These are phyloP conservation scores for Kluyveromyces nonfermentans DNA, from an alignment of 805 yeast genomes.

Conservation along the genomic window DNA sequence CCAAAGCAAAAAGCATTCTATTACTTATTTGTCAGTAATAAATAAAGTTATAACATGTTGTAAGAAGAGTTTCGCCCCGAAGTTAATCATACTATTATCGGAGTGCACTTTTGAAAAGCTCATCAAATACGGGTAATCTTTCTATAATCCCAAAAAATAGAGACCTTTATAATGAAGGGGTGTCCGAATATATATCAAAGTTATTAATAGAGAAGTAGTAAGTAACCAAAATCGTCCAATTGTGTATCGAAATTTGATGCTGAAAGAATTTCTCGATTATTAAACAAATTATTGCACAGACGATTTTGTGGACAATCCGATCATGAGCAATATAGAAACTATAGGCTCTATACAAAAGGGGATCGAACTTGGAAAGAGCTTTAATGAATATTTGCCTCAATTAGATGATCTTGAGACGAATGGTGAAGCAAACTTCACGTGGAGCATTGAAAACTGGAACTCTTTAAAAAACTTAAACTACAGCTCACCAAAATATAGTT, in stretches of 20 bases:
- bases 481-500: conserved; percentile 37
- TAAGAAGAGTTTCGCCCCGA: background rate
- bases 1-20: too few species aligned
- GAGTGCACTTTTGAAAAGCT: too few species aligned
- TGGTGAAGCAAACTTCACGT: conserved; percentile 34
- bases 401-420: conserved; percentile 12
- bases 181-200: background rate
- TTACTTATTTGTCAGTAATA: too few species aligned
- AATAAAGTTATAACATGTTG: too few species aligned
- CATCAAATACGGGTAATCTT: background rate
- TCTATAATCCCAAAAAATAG: background rate
- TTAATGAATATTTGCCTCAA: conserved; percentile 12
- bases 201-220: too few species aligned
- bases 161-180: background rate
- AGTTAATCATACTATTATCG: too few species aligned
- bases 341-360: conserved; percentile 6
- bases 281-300: background rate
- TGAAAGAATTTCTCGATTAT: background rate
- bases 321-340: conserved; percentile 1
- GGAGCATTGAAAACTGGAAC: conserved; percentile 45
- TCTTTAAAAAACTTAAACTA: conserved; percentile 31
- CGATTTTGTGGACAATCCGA: background rate
- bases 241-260: too few species aligned
- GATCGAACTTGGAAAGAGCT: conserved; percentile 15
- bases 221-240: too few species aligned